These are phyloP conservation scores for Pythium insidiosum DNA, from an alignment of 352 stramenopile genomes.

Conservation along the genomic window DNA sequence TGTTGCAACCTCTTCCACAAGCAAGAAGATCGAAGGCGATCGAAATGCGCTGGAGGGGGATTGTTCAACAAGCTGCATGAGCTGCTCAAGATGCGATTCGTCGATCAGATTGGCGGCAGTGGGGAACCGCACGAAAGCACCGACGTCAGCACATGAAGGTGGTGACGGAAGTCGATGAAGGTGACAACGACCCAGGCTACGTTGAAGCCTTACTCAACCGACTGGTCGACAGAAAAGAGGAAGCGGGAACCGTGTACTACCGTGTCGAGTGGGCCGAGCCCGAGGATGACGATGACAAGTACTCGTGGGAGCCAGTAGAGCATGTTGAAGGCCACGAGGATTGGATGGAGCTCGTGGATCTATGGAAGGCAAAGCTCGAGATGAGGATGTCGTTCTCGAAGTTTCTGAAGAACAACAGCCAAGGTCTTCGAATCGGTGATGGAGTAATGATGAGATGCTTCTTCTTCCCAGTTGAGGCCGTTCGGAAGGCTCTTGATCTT, in stretches of 20 bases:
- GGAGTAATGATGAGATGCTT: conserved; percentile 2
- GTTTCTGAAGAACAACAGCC: conserved; percentile 1
- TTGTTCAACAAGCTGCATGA: background rate
- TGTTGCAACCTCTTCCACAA: too few relatives aligned
- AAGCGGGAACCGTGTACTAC: background rate
- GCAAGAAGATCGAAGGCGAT: too few relatives aligned
- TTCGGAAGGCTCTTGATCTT: background rate
- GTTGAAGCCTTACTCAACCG: background rate
- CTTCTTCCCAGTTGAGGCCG: conserved; percentile 1
- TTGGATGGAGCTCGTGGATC: conserved; percentile 1
- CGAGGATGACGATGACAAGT: background rate
- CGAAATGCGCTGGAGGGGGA: background rate
- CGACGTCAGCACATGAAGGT: background rate
- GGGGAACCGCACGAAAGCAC: background rate
- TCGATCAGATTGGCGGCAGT: background rate
- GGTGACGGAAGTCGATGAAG: background rate
- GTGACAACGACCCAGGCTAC: background rate
- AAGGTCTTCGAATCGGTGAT: background rate
- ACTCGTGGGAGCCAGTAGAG: conserved; percentile 1
- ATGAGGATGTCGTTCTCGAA: too few relatives aligned
- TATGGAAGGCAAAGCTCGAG: conserved; percentile 2
- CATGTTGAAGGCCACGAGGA: background rate
- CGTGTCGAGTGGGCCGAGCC: conserved; percentile 2
- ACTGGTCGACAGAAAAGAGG: conserved; percentile 1
- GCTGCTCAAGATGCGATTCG: background rate